Evolutionary conservation across 345 rosid genomes (phyloP).

Genomic region (Salix exigua): DNA sequence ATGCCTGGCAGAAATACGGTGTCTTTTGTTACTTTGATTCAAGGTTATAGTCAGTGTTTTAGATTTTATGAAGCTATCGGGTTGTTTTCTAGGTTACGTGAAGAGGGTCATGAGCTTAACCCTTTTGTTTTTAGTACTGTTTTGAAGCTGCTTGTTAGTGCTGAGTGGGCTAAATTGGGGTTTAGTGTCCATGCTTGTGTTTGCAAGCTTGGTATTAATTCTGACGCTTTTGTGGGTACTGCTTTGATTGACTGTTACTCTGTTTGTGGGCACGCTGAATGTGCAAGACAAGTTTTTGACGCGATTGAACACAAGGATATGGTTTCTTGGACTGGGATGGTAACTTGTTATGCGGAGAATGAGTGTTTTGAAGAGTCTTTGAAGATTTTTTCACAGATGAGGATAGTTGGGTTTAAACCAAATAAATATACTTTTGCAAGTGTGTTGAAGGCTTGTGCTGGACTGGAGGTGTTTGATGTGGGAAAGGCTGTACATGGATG

Average conservation of each 20-base stretch:
- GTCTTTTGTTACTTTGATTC: slow-evolving; percentile 60
- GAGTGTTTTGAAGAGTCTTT: slow-evolving; percentile 49
- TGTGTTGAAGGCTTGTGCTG: slow-evolving; percentile 72
- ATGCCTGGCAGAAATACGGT: slow-evolving; percentile 62
- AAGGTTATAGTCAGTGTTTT: slow-evolving; percentile 33
- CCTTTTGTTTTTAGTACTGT: slow-evolving; percentile 66
- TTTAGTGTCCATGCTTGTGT: slow-evolving; percentile 57
- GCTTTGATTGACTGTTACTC: slow-evolving; percentile 70
- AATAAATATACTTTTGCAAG: slow-evolving; percentile 57
- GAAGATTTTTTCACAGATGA: slow-evolving; percentile 48
- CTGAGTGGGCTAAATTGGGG: slow-evolving; percentile 47
- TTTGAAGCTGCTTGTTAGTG: slow-evolving; percentile 54
- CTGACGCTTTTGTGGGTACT: slow-evolving; percentile 71
- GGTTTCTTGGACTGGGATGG: slow-evolving; percentile 85
- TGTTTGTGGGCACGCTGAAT: slow-evolving; percentile 45
- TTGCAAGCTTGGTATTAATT: slow-evolving; percentile 60
- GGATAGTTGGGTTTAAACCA: slow-evolving; percentile 54
- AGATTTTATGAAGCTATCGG: slow-evolving; percentile 38
- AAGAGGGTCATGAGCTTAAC: slow-evolving; percentile 76
- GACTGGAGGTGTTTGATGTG: slow-evolving; percentile 39
- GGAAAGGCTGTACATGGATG: slow-evolving; percentile 71
- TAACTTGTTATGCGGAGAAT: slow-evolving; percentile 71
- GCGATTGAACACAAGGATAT: slow-evolving; percentile 58
- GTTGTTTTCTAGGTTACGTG: slow-evolving; percentile 48
- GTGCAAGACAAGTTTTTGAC: slow-evolving; percentile 59